phyloP scores from a whole-genome alignment of 1,284 basidiomycete species.

The Ganoderma resinaceum region DNA sequence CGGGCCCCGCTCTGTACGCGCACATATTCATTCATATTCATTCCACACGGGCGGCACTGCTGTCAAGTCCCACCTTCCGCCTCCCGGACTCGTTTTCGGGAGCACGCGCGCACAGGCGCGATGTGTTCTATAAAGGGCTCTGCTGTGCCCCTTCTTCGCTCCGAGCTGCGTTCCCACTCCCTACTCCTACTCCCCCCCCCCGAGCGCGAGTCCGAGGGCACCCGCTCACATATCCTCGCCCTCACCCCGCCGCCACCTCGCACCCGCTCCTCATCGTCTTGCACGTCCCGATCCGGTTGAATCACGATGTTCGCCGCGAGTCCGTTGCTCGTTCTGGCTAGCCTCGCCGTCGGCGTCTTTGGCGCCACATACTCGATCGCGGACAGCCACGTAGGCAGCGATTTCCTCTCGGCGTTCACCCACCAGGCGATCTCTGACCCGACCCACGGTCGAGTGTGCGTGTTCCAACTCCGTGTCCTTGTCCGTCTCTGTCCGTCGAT shows the following conservation, averaged over 20 bases:
- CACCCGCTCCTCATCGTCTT: background rate
- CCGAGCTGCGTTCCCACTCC: conserved; percentile 21
- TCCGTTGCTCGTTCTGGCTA: conserved; percentile 10
- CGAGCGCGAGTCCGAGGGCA: conserved; percentile 13
- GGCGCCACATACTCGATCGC: conserved; percentile 46
- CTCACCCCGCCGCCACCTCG: background rate
- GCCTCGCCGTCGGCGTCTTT: conserved; percentile 24
- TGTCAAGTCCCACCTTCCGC: background rate
- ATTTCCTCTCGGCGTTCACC: conserved; percentile 55
- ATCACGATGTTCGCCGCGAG: conserved; percentile 18
- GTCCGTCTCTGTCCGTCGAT: background rate
- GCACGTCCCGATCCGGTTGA: background rate
- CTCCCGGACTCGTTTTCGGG: conserved; percentile 5
- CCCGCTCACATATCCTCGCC: conserved; percentile 9
- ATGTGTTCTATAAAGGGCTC: conserved; percentile 5
- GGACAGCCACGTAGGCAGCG: conserved; percentile 52
- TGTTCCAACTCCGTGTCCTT: background rate
- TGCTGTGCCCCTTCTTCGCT: conserved; percentile 5
- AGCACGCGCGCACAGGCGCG: conserved; percentile 2
- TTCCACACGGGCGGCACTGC: background rate
- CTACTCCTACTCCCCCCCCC: too few relatives aligned
- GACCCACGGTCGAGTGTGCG: conserved; percentile 66
- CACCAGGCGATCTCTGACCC: conserved; percentile 61
- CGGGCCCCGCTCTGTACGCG: background rate
- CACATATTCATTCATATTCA: background rate